phyloP scores from a whole-genome alignment of 2,329 filamentous ascomycete species.

The Cordyceps sp. region DNA sequence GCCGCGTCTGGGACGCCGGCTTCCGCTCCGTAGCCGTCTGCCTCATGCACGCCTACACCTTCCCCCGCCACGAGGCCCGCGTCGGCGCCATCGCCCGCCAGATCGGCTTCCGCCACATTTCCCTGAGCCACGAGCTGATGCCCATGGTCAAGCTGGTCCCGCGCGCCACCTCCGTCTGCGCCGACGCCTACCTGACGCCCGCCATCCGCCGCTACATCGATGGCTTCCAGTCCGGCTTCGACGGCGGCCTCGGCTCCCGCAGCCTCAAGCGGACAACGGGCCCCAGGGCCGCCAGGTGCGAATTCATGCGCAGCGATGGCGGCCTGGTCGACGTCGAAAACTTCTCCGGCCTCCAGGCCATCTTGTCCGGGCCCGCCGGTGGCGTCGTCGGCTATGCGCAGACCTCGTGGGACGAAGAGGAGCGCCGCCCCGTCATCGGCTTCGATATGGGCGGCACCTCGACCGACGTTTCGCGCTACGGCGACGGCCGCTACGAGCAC shows the following conservation, averaged over 20 bases:
- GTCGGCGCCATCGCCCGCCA: slow-evolving; percentile 17
- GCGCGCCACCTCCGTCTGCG: slow-evolving; percentile 23
- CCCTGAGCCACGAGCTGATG: slow-evolving; percentile 18
- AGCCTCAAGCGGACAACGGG: slow-evolving; percentile 63
- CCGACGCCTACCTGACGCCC: slow-evolving; percentile 26
- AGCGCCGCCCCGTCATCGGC: slow-evolving; percentile 62
- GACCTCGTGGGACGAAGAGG: slow-evolving; percentile 54
- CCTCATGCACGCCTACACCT: slow-evolving; percentile 54
- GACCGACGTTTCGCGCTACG: slow-evolving; percentile 58
- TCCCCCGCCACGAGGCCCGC: slow-evolving; percentile 36
- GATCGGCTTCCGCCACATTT: slow-evolving; percentile 23
- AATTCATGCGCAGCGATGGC: slow-evolving; percentile 54
- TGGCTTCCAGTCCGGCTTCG: slow-evolving; percentile 18
- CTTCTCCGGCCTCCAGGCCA: slow-evolving; percentile 53
- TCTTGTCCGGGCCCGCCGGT: slow-evolving; percentile 60
- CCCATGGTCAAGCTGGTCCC: slow-evolving; percentile 28
- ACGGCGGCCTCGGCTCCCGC: slow-evolving; percentile 23
- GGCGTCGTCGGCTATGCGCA: slow-evolving; percentile 63
- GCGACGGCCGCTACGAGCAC: slow-evolving; percentile 20
- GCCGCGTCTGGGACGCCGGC: slow-evolving; percentile 43
- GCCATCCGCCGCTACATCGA: slow-evolving; percentile 18
- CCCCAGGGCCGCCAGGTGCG: slow-evolving; percentile 29
- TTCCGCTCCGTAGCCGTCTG: slow-evolving; percentile 38
- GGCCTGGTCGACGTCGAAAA: slow-evolving; percentile 36
- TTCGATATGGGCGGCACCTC: slow-evolving; percentile 61